Conservation (phyloP, 2,329 filamentous ascomycete species). For the Lomentospora prolificans region DNA sequence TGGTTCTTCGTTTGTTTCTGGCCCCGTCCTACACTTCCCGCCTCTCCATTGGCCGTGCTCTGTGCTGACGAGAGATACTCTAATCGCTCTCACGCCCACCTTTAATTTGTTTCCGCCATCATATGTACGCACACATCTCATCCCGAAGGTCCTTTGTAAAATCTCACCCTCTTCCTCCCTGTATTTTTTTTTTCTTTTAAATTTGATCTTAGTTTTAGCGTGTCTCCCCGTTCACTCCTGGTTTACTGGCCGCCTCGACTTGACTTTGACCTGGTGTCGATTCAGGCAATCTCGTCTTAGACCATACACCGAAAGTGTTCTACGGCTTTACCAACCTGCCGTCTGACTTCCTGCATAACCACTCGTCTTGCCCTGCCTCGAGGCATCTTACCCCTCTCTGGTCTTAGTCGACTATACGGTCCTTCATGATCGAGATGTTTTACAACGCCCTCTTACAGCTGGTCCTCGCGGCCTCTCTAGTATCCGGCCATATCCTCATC, state of each 20-base stretch:
- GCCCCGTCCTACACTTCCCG: too few relatives aligned
- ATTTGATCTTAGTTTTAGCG: not conserved
- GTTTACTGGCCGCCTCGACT: not conserved
- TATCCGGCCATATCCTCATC: constrained; percentile 43
- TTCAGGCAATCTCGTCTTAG: too few relatives aligned
- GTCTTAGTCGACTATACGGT: too few relatives aligned
- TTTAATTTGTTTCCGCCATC: not conserved
- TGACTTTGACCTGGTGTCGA: not conserved
- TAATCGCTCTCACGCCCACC: not conserved
- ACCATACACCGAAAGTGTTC: too few relatives aligned
- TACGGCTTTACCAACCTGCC: too few relatives aligned
- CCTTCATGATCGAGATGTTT: too few relatives aligned
- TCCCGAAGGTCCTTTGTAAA: not conserved
- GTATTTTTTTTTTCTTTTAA: not conserved
- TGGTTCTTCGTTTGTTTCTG: not conserved
- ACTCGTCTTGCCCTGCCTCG: too few relatives aligned
- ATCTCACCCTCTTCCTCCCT: not conserved
- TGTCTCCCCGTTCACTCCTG: not conserved
- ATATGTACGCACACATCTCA: not conserved
- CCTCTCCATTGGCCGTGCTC: not conserved
- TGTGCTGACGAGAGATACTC: not conserved
- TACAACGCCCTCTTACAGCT: constrained; percentile 6
- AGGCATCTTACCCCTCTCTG: too few relatives aligned
- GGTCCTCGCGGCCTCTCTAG: constrained; percentile 10
- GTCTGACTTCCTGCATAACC: too few relatives aligned